Evolutionary conservation across 331 rosid species (phyloP).

Genomic region (Quercus tomentella): DNA sequence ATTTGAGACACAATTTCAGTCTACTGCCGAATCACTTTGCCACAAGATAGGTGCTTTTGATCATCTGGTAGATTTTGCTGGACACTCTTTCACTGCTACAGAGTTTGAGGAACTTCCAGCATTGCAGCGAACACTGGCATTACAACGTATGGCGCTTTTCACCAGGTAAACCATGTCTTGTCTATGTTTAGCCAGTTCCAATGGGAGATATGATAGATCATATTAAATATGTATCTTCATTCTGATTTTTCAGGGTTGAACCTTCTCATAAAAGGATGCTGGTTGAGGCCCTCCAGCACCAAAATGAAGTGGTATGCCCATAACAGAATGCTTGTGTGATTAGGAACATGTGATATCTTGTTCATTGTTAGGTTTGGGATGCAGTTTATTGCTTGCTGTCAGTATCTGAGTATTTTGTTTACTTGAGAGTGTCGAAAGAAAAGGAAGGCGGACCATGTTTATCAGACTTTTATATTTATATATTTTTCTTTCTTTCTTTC

Average conservation of each 20-base stretch:
- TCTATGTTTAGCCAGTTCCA: not conserved
- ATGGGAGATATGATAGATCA: not conserved
- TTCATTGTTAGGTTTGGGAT: not conserved
- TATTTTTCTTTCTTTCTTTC: no score
- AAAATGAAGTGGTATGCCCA: slow-evolving; percentile 90
- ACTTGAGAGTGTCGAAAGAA: not conserved
- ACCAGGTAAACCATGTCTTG: slow-evolving; percentile 54
- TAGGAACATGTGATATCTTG: not conserved
- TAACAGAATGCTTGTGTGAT: not conserved
- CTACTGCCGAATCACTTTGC: slow-evolving; percentile 98
- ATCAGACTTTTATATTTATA: no score
- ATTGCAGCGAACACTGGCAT: slow-evolving; percentile 75
- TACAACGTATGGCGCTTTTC: slow-evolving; percentile 93
- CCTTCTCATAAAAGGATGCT: slow-evolving; percentile 97
- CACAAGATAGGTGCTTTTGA: slow-evolving; percentile 97
- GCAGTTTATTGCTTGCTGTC: not conserved
- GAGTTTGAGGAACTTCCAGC: slow-evolving; percentile 96
- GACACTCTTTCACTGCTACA: slow-evolving; percentile 82
- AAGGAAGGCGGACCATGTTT: no score
- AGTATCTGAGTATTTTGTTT: not conserved
- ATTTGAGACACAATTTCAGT: slow-evolving; percentile 44
- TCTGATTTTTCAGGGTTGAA: slow-evolving; percentile 66
- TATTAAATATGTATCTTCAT: slow-evolving; percentile 10
- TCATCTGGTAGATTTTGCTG: slow-evolving; percentile 64
- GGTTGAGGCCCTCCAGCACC: slow-evolving; percentile 95